These are phyloP conservation scores for Penicillium sp. DNA, from an alignment of 2,329 filamentous ascomycete genomes.

Conservation along the genomic window DNA sequence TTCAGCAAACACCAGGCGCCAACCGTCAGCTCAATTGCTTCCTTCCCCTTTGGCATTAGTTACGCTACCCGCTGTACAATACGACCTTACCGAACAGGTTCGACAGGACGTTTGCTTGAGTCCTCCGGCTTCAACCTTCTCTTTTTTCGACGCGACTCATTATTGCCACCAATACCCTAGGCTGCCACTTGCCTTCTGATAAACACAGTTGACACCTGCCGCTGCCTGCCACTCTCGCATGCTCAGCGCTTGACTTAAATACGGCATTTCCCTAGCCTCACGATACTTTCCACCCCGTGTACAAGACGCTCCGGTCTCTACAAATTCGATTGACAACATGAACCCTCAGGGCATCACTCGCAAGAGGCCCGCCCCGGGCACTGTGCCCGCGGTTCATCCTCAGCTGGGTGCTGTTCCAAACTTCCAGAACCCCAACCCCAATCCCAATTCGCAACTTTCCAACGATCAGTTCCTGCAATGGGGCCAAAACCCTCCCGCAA, in stretches of 20 bases:
- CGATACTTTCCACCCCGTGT: neutral
- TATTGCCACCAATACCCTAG: conserved; percentile 19
- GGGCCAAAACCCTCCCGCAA: conserved; percentile 48
- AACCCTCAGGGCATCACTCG: conserved; percentile 51
- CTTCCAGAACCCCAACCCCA: conserved; percentile 47
- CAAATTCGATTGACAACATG: conserved; percentile 30
- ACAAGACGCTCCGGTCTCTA: neutral
- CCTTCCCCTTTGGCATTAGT: neutral
- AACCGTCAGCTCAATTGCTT: neutral
- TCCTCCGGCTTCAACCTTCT: conserved; percentile 10
- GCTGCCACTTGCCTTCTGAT: conserved; percentile 1
- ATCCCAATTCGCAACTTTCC: conserved; percentile 46
- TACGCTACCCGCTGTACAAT: neutral
- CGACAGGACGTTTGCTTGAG: conserved; percentile 14
- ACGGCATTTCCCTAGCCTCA: neutral
- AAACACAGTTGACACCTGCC: neutral
- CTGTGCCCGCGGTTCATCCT: conserved; percentile 63
- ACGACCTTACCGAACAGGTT: neutral
- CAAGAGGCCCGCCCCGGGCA: conserved; percentile 74
- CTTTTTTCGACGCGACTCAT: conserved; percentile 13
- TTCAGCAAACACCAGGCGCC: neutral
- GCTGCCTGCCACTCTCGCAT: neutral
- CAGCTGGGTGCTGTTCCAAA: conserved; percentile 54
- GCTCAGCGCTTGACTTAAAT: neutral
- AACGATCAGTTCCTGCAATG: conserved; percentile 59